These are phyloP conservation scores for Chaetomiaceae sp. DNA, from an alignment of 2,329 filamentous ascomycete species.

Conservation along the genomic window DNA sequence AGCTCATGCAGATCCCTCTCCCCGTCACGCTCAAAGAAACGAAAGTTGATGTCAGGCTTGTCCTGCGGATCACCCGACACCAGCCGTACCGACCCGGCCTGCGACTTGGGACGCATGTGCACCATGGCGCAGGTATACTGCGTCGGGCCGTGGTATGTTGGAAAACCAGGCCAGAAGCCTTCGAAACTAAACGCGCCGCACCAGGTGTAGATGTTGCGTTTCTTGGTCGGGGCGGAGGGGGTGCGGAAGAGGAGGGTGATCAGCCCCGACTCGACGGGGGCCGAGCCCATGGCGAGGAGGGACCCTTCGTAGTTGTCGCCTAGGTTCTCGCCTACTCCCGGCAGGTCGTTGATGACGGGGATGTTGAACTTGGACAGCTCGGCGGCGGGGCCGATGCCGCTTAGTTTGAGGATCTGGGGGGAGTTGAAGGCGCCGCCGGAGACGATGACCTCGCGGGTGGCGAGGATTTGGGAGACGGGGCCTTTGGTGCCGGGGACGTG, in stretches of 20 bases:
- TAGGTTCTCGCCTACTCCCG: constrained; percentile 58
- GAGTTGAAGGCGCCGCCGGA: constrained; percentile 39
- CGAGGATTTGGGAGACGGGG: constrained; percentile 27
- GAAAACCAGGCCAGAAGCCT: constrained; percentile 34
- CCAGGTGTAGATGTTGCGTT: constrained; percentile 32
- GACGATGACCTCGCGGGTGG: constrained; percentile 44
- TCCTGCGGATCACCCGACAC: constrained; percentile 55
- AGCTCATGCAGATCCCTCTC: constrained; percentile 26
- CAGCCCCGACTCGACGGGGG: constrained; percentile 27
- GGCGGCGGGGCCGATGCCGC: constrained; percentile 37
- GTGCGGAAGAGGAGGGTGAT: constrained; percentile 28
- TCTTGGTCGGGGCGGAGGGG: constrained; percentile 28
- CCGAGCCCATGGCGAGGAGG: constrained; percentile 36
- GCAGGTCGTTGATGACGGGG: constrained; percentile 49
- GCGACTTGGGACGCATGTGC: constrained; percentile 56
- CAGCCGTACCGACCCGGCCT: constrained; percentile 52
- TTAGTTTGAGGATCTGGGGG: constrained; percentile 36
- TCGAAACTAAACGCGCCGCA: constrained; percentile 32
- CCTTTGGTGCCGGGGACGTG: constrained; percentile 25
- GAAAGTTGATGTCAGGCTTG: constrained; percentile 55
- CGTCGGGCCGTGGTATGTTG: constrained; percentile 28
- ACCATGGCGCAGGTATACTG: constrained; percentile 42
- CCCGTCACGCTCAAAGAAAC: constrained; percentile 42
- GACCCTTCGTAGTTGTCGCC: constrained; percentile 51
- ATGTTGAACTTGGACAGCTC: constrained; percentile 43